Percentiles rank a stretch among this genome's conserved stretches.
phyloP scores from a whole-genome alignment of 495 filamentous ascomycete species.

The Penicillium daleae region DNA sequence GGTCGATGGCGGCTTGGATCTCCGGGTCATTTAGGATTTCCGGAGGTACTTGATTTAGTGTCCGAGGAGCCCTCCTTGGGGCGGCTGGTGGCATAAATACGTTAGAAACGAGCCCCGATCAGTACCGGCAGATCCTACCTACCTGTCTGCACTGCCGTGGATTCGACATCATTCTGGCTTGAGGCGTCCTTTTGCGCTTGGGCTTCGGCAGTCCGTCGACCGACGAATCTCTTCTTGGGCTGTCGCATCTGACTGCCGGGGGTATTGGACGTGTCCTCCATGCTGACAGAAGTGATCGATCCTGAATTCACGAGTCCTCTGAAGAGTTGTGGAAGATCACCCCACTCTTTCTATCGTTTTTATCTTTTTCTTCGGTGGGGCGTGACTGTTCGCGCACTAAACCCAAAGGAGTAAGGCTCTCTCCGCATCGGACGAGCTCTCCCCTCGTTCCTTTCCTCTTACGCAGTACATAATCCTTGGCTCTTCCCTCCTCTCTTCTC shows the following conservation, averaged over 20 bases:
- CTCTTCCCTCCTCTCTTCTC: background rate
- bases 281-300: slow-evolving; percentile 12
- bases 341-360: slow-evolving; percentile 13
- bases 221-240: slow-evolving; percentile 82
- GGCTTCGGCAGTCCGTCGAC: slow-evolving; percentile 63
- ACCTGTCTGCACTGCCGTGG: slow-evolving; percentile 56
- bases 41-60: slow-evolving; percentile 85
- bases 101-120: background rate
- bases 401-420: slow-evolving; percentile 24
- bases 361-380: slow-evolving; percentile 27
- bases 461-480: background rate
- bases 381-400: slow-evolving; percentile 17
- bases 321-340: slow-evolving; percentile 1
- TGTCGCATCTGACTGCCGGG: slow-evolving; percentile 37
- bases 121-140: slow-evolving; percentile 6
- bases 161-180: slow-evolving; percentile 62
- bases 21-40: slow-evolving; percentile 85
- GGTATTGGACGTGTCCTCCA: slow-evolving; percentile 16
- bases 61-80: slow-evolving; percentile 69
- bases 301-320: background rate
- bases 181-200: slow-evolving; percentile 48
- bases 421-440: slow-evolving; percentile 31
- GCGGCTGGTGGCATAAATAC: slow-evolving; percentile 36
- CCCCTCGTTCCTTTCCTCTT: slow-evolving; percentile 9
- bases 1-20: slow-evolving; percentile 84